Percentiles rank a stretch among this genome's conserved stretches.
Conservation (phyloP, 345 rosid species). For the Populus tremula region DNA sequence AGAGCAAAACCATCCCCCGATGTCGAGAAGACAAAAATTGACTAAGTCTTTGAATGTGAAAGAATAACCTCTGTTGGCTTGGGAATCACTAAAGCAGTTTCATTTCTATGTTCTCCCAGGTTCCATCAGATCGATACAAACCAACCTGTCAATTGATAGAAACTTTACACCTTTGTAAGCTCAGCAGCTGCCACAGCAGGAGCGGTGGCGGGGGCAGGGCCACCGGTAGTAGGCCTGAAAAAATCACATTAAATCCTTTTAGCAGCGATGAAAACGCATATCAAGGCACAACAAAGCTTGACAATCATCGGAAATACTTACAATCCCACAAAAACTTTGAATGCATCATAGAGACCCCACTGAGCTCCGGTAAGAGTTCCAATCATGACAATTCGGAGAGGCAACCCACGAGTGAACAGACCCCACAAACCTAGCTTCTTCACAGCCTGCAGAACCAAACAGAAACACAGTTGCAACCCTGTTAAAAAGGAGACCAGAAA, state of each 20-base stretch:
- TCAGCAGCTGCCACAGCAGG: slow-evolving; percentile 23
- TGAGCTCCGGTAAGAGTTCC: slow-evolving; percentile 98
- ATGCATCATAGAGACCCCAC: slow-evolving; percentile 95
- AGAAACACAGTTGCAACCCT: neutral
- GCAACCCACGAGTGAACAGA: slow-evolving; percentile 93
- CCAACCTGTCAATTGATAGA: neutral
- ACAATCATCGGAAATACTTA: slow-evolving; percentile 38
- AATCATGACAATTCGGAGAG: slow-evolving; percentile 96
- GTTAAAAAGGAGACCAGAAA: neutral
- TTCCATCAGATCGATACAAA: neutral
- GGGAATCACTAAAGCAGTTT: slow-evolving; percentile 29
- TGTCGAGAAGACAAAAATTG: slow-evolving; percentile 11
- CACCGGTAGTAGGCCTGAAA: slow-evolving; percentile 95
- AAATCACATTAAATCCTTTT: slow-evolving; percentile 4
- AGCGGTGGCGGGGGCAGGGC: slow-evolving; percentile 49
- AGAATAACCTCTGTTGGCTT: slow-evolving; percentile 30
- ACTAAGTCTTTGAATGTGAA: slow-evolving; percentile 21
- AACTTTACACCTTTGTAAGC: slow-evolving; percentile 41
- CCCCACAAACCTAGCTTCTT: slow-evolving; percentile 89
- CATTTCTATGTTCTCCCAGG: slow-evolving; percentile 23
- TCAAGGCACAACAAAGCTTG: neutral
- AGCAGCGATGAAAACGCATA: neutral
- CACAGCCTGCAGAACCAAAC: slow-evolving; percentile 63
- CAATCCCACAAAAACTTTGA: slow-evolving; percentile 98
- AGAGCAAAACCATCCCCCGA: slow-evolving; percentile 39